These are phyloP conservation scores for Fusarium brachygibbosum DNA, from an alignment of 2,329 filamentous ascomycete genomes.

Conservation along the genomic window DNA sequence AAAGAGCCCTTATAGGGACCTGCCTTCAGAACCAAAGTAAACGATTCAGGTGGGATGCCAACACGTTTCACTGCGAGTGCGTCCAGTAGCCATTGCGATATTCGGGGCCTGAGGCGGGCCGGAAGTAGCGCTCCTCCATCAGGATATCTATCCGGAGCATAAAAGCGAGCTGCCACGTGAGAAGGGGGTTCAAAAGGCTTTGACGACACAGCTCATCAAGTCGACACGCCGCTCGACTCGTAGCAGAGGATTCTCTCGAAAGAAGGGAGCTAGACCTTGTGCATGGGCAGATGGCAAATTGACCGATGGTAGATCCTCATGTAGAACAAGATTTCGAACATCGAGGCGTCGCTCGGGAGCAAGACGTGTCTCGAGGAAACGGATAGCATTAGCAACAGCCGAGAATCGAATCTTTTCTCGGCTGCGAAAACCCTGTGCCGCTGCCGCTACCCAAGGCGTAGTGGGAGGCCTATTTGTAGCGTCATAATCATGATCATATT, in stretches of 20 bases:
- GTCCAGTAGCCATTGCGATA: slow-evolving; percentile 6
- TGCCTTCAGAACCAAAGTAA: slow-evolving; percentile 6
- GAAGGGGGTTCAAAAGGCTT: not conserved
- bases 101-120: not conserved
- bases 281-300: not conserved
- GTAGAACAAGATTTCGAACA: not conserved
- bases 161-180: rapidly evolving
- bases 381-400: slow-evolving; percentile 19
- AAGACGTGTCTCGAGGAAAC: slow-evolving; percentile 11
- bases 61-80: not conserved
- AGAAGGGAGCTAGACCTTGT: slow-evolving; percentile 11
- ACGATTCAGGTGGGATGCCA: not conserved
- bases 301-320: slow-evolving; percentile 11
- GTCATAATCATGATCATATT: no score
- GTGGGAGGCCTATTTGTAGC: no score
- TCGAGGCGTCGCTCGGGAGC: not conserved
- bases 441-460: no score
- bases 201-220: not conserved
- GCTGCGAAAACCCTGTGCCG: not conserved
- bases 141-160: not conserved
- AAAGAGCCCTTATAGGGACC: not conserved
- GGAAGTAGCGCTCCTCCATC: rapidly evolving
- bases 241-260: slow-evolving; percentile 21
- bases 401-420: slow-evolving; percentile 31
- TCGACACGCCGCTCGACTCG: slow-evolving; percentile 19